Percentiles rank a stretch among this genome's conserved stretches.
phyloP scores from a whole-genome alignment of 768 basidiomycete genomes.

The Tremella yokohamensis region DNA sequence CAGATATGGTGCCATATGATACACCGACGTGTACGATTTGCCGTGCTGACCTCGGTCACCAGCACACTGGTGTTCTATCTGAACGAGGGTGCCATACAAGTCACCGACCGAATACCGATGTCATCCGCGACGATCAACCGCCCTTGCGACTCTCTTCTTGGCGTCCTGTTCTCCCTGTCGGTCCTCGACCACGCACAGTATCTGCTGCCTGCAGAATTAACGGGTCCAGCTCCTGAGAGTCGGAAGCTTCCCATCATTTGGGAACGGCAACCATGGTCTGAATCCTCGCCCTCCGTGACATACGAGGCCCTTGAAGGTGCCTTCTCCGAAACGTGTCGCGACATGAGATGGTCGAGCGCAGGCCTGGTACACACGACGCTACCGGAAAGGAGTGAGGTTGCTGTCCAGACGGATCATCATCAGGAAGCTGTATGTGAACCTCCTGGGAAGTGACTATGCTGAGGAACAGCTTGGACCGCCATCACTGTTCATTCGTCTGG shows the following conservation, averaged over 20 bases:
- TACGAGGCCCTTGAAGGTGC: too few relatives aligned
- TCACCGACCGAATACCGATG: neutral
- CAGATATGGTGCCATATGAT: neutral
- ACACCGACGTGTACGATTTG: neutral
- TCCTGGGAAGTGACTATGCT: neutral
- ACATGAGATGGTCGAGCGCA: neutral
- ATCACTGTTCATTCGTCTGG: neutral
- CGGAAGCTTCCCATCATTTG: neutral
- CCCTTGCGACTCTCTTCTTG: neutral
- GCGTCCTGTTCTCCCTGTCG: neutral
- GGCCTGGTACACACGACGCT: neutral
- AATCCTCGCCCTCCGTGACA: neutral
- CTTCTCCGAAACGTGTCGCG: neutral
- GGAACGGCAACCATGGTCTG: neutral
- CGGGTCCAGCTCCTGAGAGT: neutral
- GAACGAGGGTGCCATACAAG: neutral
- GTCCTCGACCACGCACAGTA: neutral
- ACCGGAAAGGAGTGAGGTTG: neutral
- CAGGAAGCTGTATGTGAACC: neutral
- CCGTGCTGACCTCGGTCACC: neutral
- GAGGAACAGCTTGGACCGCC: neutral
- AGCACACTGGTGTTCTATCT: neutral
- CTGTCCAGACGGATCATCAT: neutral
- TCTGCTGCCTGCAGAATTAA: neutral
- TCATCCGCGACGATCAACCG: neutral